Evolutionary conservation across 192 early-diverging fungal genomes (phyloP), one percentile per base, ranked within the genome.

Genomic region (Coemansia sp.): DNA sequence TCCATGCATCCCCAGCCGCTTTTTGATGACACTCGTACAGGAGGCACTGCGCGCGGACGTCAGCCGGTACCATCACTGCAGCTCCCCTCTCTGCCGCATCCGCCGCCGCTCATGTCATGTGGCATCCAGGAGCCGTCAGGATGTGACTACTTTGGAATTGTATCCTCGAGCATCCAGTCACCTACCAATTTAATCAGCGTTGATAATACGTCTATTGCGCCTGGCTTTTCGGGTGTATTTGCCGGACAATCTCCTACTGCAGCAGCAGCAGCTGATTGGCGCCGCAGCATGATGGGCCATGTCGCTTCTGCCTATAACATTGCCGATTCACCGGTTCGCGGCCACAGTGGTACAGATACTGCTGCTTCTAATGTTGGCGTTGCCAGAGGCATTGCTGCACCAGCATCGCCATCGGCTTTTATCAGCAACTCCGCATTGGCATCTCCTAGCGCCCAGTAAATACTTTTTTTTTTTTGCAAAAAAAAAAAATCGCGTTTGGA

Each of bases 131-230:
- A 56, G 17, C 30, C 63, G 5, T 32, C 57, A 36, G 46, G 30
- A 6, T 22, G 29, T 39, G 76, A 80, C 51, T 80, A 80, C 51
- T 80, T 80, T 64, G 77, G 76, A 39, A 33, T 54, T 52, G 57
- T 59, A 31, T 55, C 21, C 54, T 42, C 57, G 56, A 30, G 11
- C 7, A 30, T 64, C 30, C 53, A 55, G 61, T 65, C 54, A 11
- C 29, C 63, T 21, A 11, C 30, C 51, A 54, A 52, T 19, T 14
- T 68, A 59, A 33, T 42, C 66, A 73, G 36, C 54, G 62, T 55
- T 54, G 61, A 23, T 51, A 59, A 31, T 64, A 21, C 50, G 14
- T 46, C 39, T 46, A 14, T 14, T 3, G 39, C 39, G 39, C 11
- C 39, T 46, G 39, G 33, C 52, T 23, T 51, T 17, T 25, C 23